These are phyloP conservation scores for Candida yuanshanica DNA, from an alignment of 805 yeast genomes.

Conservation along the genomic window DNA sequence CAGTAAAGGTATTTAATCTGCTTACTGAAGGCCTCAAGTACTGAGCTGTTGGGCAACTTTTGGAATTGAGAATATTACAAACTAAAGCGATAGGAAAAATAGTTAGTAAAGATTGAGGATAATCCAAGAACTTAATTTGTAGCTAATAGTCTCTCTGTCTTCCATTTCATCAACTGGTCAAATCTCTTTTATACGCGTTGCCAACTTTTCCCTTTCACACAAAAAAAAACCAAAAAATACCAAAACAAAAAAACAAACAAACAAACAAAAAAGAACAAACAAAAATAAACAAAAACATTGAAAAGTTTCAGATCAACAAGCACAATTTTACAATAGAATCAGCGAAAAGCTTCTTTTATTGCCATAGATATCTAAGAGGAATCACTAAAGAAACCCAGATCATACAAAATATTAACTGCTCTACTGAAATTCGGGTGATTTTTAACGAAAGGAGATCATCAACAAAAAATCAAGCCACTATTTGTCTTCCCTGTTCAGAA, in stretches of 20 bases:
- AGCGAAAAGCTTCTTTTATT: no score
- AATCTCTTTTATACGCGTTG: not conserved
- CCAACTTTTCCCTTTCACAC: not conserved
- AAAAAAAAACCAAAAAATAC: not conserved
- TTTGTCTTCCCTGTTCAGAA: not conserved
- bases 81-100: no score
- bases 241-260: not conserved
- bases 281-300: not conserved
- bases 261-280: not conserved
- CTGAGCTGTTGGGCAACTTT: not conserved
- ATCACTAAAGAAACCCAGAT: no score
- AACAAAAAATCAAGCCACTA: not conserved
- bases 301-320: no score
- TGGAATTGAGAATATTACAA: no score
- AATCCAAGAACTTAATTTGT: no score
- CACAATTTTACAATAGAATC: no score
- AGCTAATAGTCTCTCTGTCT: no score
- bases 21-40: slow-evolving; percentile 6
- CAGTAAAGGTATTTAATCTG: slow-evolving; percentile 9
- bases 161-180: not conserved
- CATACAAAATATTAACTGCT: no score
- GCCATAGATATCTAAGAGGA: no score
- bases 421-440: not conserved
- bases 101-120: no score
- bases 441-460: not conserved